Percentiles rank a stretch among this genome's conserved stretches.
phyloP scores from a whole-genome alignment of 352 stramenopile species.

The Pythium guiyangense region DNA sequence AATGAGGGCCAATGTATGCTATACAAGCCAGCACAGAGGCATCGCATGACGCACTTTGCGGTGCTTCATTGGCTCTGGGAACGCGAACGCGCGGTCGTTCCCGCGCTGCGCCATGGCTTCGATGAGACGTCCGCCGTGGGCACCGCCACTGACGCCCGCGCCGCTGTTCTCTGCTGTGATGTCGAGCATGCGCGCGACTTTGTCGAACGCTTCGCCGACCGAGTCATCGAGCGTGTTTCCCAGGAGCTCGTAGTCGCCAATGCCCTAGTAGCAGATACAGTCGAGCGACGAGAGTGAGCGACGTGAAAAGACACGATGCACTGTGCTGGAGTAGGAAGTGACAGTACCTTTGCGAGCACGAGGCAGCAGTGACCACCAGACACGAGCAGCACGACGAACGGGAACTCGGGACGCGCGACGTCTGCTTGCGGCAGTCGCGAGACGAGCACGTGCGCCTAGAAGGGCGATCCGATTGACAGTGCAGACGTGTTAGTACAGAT shows the following conservation, averaged over 20 bases:
- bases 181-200: conserved; percentile 94
- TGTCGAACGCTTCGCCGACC: conserved; percentile 98
- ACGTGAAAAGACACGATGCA: neutral
- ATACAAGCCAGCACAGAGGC: neutral
- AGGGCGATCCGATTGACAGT: neutral
- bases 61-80: conserved; percentile 92
- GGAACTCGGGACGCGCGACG: conserved; percentile 78
- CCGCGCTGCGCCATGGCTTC: conserved; percentile 88
- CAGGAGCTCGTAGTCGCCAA: conserved; percentile 92
- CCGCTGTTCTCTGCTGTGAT: conserved; percentile 39
- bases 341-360: conserved; percentile 80
- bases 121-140: conserved; percentile 93
- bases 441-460: conserved; percentile 94
- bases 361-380: conserved; percentile 98
- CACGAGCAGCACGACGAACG: conserved; percentile 97
- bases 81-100: conserved; percentile 86
- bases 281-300: neutral
- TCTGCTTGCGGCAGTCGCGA: conserved; percentile 78
- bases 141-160: conserved; percentile 14
- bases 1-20: neutral
- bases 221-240: conserved; percentile 98
- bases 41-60: conserved; percentile 27
- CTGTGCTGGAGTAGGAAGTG: neutral
- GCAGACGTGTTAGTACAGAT: neutral
- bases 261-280: conserved; percentile 39